phyloP scores from a whole-genome alignment of 345 rosid species.

The Linum tenue region DNA sequence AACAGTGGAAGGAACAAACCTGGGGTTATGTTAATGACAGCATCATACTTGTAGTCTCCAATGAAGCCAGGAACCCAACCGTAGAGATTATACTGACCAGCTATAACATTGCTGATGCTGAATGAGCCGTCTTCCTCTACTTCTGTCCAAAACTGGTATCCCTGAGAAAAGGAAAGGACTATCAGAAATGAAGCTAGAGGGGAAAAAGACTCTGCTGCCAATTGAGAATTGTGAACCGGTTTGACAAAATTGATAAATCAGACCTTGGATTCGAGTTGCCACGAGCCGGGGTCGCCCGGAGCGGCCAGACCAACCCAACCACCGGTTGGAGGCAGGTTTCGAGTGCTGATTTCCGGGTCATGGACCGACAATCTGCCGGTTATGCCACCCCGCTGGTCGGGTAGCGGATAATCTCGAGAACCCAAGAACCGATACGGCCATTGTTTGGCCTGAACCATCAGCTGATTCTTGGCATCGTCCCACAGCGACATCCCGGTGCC shows the following conservation, averaged over 20 bases:
- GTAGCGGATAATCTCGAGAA: no score
- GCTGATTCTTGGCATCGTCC: conserved; percentile 23
- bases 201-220: background rate
- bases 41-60: background rate
- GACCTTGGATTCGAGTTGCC: background rate
- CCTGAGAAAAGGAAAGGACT: background rate
- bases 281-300: no score
- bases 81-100: conserved; percentile 6
- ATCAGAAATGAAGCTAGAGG: background rate
- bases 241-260: background rate
- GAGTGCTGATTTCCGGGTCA: background rate
- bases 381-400: no score
- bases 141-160: conserved; percentile 7
- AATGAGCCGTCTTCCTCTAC: conserved; percentile 1
- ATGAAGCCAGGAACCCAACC: conserved; percentile 2
- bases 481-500: conserved; percentile 9
- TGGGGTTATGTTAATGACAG: background rate
- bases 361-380: no score
- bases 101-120: background rate
- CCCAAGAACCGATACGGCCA: no score
- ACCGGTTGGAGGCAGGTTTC: background rate
- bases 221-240: background rate
- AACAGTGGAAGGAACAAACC: background rate
- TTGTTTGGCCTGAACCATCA: no score
- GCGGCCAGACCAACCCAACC: no score